Evolutionary conservation across 2,329 filamentous ascomycete species (phyloP).

Genomic region (Colletotrichum salicis): DNA sequence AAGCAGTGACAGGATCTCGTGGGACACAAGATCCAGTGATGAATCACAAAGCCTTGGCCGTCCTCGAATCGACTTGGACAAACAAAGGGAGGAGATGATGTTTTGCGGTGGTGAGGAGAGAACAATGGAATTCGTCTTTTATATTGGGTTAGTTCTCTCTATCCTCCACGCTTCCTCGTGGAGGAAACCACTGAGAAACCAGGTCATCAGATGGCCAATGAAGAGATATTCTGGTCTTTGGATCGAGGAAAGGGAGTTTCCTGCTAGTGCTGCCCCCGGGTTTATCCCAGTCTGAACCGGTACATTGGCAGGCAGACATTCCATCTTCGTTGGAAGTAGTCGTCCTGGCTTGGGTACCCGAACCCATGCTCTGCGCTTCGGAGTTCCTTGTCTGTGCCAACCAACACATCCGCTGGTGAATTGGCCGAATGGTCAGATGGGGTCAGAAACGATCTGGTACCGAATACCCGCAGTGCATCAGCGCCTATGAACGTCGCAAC

Average conservation of each 20-base stretch:
- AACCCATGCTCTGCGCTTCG: not conserved
- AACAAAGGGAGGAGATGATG: not conserved
- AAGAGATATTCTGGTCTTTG: not conserved
- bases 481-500: not conserved
- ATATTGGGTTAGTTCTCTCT: not conserved
- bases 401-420: not conserved
- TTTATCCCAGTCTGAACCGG: not conserved
- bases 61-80: not conserved
- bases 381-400: not conserved
- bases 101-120: not conserved
- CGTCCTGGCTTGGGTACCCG: not conserved
- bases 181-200: not conserved
- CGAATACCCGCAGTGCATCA: not conserved
- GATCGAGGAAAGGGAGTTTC: not conserved
- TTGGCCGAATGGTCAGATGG: not conserved
- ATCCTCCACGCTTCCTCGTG: not conserved
- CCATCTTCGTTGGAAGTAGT: not conserved
- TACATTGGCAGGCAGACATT: not conserved
- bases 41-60: conserved; percentile 3
- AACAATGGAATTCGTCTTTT: not conserved
- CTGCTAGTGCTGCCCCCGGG: not conserved
- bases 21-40: conserved; percentile 21
- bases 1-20: conserved; percentile 4
- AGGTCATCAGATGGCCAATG: not conserved
- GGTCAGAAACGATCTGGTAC: not conserved